phyloP scores from a whole-genome alignment of 2,329 filamentous ascomycete species.

The Sclerotiophoma versabilis region DNA sequence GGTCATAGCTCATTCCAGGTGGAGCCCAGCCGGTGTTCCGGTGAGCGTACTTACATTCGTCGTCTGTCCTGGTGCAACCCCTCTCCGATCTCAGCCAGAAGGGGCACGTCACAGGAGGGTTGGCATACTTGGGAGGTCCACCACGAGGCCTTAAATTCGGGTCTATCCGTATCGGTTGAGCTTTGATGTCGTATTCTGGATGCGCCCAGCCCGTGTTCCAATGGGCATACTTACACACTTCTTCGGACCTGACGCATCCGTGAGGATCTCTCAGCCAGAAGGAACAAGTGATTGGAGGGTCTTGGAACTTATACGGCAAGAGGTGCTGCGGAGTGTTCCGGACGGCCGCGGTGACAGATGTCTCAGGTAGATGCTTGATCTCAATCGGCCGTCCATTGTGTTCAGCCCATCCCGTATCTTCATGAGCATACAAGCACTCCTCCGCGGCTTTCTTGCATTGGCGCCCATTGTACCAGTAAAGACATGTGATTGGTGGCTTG shows the following conservation, averaged over 20 bases:
- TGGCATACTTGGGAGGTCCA: neutral
- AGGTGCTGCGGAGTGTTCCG: neutral
- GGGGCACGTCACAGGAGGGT: constrained; percentile 23
- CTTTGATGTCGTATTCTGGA: neutral
- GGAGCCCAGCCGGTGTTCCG: constrained; percentile 32
- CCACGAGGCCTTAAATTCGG: neutral
- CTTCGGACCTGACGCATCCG: constrained; percentile 21
- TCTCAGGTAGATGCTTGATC: neutral
- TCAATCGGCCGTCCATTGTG: neutral
- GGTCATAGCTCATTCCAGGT: neutral
- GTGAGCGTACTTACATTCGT: constrained; percentile 34
- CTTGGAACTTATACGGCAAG: constrained; percentile 13
- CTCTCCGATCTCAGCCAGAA: constrained; percentile 20
- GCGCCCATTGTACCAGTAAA: constrained; percentile 28
- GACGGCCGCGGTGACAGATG: neutral
- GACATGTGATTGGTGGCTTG: constrained; percentile 39
- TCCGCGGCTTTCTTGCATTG: constrained; percentile 30
- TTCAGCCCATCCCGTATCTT: constrained; percentile 36
- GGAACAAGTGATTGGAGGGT: constrained; percentile 29
- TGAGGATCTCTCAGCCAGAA: constrained; percentile 24
- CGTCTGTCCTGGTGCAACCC: constrained; percentile 22
- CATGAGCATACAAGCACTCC: constrained; percentile 38
- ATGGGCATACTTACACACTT: constrained; percentile 30
- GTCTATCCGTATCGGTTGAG: constrained; percentile 19
- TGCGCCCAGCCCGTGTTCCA: constrained; percentile 30